phyloP scores from a whole-genome alignment of 2,329 filamentous ascomycete genomes.

The Beauveria asiatica region DNA sequence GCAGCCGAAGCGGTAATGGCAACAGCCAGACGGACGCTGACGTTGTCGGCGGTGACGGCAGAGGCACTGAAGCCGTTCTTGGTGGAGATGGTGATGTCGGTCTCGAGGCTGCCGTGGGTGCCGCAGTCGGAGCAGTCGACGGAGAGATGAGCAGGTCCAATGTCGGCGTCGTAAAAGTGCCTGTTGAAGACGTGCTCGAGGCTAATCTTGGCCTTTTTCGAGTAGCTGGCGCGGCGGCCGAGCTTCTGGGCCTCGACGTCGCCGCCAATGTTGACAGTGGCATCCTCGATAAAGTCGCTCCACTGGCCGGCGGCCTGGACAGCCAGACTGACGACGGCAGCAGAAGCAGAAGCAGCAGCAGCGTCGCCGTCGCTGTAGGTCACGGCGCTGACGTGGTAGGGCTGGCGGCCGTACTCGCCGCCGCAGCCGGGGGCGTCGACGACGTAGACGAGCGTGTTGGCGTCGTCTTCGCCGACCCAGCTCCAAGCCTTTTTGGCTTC shows the following conservation, averaged over 20 bases:
- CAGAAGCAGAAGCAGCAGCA: not conserved
- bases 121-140: conserved; percentile 12
- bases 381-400: conserved; percentile 6
- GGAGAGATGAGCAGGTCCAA: conserved; percentile 11
- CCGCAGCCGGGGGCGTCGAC: conserved; percentile 9
- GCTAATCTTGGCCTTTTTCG: conserved; percentile 11
- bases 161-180: conserved; percentile 11
- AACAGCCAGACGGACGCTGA: conserved; percentile 9
- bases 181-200: conserved; percentile 11
- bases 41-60: conserved; percentile 6
- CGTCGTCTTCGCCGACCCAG: conserved; percentile 3
- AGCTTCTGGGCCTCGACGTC: not conserved
- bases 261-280: conserved; percentile 8
- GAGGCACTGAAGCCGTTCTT: conserved; percentile 9
- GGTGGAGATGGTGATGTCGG: conserved; percentile 11
- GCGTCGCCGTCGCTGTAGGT: not conserved
- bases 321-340: not conserved
- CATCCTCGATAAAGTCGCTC: conserved; percentile 9
- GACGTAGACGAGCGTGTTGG: conserved; percentile 9
- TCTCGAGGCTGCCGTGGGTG: conserved; percentile 8
- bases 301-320: conserved; percentile 2
- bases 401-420: conserved; percentile 8
- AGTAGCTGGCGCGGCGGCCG: conserved; percentile 4
- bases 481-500: conserved; percentile 5
- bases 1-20: conserved; percentile 9